Percentiles rank a stretch among this genome's conserved stretches.
These are phyloP conservation scores for Sechiopsis laciniata DNA, from an alignment of 306 rosid genomes.

Conservation along the genomic window DNA sequence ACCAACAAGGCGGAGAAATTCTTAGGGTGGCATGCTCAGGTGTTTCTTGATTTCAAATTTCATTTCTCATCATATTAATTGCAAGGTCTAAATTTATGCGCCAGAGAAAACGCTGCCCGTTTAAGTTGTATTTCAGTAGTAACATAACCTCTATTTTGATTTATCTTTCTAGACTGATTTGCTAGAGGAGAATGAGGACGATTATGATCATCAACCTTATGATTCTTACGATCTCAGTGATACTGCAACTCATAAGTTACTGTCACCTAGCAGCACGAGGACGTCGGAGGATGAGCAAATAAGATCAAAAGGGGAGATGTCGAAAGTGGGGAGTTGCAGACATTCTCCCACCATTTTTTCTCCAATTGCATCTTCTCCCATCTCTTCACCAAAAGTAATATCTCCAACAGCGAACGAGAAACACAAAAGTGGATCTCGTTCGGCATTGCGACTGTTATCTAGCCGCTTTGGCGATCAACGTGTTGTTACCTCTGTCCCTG, in stretches of 20 bases:
- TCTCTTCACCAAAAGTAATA: slow-evolving; percentile 30
- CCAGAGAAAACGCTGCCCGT: background rate
- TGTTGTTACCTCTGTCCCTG: slow-evolving; percentile 42
- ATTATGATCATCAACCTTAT: slow-evolving; percentile 46
- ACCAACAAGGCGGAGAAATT: slow-evolving; percentile 36
- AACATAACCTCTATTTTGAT: slow-evolving; percentile 15
- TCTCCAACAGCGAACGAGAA: slow-evolving; percentile 32
- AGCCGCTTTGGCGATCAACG: slow-evolving; percentile 33
- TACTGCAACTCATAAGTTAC: slow-evolving; percentile 25
- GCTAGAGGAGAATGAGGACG: slow-evolving; percentile 53
- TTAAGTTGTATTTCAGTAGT: background rate
- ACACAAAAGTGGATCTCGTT: slow-evolving; percentile 34
- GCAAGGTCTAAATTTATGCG: background rate
- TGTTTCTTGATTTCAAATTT: slow-evolving; percentile 21
- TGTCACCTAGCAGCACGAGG: slow-evolving; percentile 32
- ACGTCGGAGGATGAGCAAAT: slow-evolving; percentile 33
- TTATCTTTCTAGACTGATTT: slow-evolving; percentile 44
- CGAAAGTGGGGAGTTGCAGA: slow-evolving; percentile 37
- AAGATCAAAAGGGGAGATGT: slow-evolving; percentile 28
- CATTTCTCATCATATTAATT: slow-evolving; percentile 3
- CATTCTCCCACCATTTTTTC: slow-evolving; percentile 52
- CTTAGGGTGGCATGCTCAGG: slow-evolving; percentile 50
- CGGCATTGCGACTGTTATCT: slow-evolving; percentile 48
- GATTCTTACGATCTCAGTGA: slow-evolving; percentile 38
- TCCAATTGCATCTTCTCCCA: slow-evolving; percentile 57